A percentile compares a stretch with the other conserved stretches of the same genome.
Conservation (phyloP, 2,329 filamentous ascomycete genomes). For the Monosporascus cannonballus region DNA sequence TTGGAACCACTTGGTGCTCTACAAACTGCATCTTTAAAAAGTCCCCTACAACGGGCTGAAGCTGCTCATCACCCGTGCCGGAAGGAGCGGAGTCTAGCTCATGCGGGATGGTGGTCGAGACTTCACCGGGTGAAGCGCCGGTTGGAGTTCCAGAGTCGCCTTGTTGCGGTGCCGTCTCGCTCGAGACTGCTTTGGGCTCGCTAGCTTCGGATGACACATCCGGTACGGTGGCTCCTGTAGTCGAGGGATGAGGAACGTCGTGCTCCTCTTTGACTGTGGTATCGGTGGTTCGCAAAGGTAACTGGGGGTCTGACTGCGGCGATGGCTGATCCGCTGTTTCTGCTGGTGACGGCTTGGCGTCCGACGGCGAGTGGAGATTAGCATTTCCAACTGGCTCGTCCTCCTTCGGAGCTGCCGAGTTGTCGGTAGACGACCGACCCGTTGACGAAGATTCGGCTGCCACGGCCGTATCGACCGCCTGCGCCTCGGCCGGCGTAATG, state of each 20-base stretch:
- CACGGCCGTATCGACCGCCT: constrained; percentile 5
- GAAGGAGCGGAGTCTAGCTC: constrained; percentile 10
- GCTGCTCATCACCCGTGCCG: constrained; percentile 9
- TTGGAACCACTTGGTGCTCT: constrained; percentile 87
- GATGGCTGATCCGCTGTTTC: not conserved
- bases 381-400: not conserved
- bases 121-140: constrained; percentile 19
- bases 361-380: not conserved
- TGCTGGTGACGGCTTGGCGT: not conserved
- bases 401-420: not conserved
- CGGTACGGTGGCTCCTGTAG: not conserved
- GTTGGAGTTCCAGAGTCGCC: constrained; percentile 1
- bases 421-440: not conserved
- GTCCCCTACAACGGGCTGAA: constrained; percentile 80
- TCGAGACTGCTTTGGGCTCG: not conserved
- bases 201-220: not conserved
- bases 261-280: not conserved
- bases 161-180: constrained; percentile 1
- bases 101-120: constrained; percentile 21
- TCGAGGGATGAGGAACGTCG: not conserved
- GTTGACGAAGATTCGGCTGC: not conserved
- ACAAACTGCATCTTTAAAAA: constrained; percentile 95
- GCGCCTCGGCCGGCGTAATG: constrained; percentile 17
- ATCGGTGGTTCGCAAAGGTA: not conserved
- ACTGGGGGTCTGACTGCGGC: not conserved